Conservation (phyloP, 805 yeast genomes). For the Spathaspora sp. region DNA sequence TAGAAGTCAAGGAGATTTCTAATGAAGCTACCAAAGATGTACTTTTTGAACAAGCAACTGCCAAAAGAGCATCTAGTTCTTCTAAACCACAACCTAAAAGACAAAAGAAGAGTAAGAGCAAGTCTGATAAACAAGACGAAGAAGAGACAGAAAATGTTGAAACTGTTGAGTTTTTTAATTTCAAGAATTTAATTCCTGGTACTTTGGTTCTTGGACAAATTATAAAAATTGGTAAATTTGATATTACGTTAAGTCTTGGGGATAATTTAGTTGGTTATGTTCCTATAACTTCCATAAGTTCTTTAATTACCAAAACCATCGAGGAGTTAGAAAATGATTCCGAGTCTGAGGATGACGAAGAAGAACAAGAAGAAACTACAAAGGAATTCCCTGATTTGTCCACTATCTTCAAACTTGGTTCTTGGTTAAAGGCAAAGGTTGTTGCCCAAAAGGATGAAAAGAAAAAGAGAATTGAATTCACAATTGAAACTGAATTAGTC, state of each 20-base stretch:
- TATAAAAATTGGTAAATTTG: slow-evolving; percentile 53
- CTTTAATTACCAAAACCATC: slow-evolving; percentile 52
- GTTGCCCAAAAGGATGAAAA: slow-evolving; percentile 44
- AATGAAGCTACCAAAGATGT: slow-evolving; percentile 91
- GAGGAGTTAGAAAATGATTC: slow-evolving; percentile 49
- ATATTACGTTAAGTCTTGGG: slow-evolving; percentile 68
- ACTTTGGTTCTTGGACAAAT: slow-evolving; percentile 77
- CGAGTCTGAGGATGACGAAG: slow-evolving; percentile 36
- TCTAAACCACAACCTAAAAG: slow-evolving; percentile 14
- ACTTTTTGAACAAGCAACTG: slow-evolving; percentile 58
- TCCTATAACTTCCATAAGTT: slow-evolving; percentile 70
- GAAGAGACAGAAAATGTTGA: slow-evolving; percentile 23
- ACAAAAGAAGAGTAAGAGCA: slow-evolving; percentile 19
- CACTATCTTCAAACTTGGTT: slow-evolving; percentile 63
- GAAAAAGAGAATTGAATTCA: slow-evolving; percentile 64
- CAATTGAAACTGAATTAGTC: slow-evolving; percentile 70
- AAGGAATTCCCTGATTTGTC: slow-evolving; percentile 55
- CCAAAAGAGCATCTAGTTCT: slow-evolving; percentile 24
- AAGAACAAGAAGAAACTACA: slow-evolving; percentile 9
- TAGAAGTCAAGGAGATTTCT: slow-evolving; percentile 89
- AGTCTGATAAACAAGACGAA: slow-evolving; percentile 11
- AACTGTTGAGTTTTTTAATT: slow-evolving; percentile 50
- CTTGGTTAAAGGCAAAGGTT: slow-evolving; percentile 84
- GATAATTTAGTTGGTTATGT: slow-evolving; percentile 79
- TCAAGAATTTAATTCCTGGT: slow-evolving; percentile 67